Base-by-base conservation (phyloP, 2,329 filamentous ascomycete species). In the Cytospora piceae region DNA sequence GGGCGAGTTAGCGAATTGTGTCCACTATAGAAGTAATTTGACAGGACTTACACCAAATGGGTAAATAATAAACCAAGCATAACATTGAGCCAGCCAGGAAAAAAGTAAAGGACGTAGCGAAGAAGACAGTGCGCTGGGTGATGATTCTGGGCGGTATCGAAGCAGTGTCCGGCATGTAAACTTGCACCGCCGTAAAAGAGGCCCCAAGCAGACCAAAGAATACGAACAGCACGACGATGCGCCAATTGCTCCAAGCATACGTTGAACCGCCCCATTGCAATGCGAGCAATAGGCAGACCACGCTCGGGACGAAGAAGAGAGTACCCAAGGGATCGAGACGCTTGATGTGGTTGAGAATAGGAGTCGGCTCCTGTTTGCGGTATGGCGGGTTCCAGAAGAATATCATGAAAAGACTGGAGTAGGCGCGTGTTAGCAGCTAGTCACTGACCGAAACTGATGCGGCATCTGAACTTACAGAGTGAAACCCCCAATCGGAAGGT, bases 231-330 rank as follows among this genome's bases (percentile, higher is more conserved):
- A 82, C 70, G 58, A 87, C 81, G 62, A 87, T 81, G 53, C 82
- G 80, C 76, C 81, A 82, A 68, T 77, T 79, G 49, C 73, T 76
- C 86, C 85, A 88, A 0, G 77, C 68, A 69, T 86, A 84, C 2
- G 74, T 79, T 2, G 80, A 79, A 4, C 86, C 86, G 60, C 85
- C 86, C 87, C 86, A 90, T 71, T 90, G 84, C 39, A 90, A 77
- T 1, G 87, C 87, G 6, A 90, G 77, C 3, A 90, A 75, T 46
- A 90, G 82, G 68, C 81, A 86, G 17, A 88, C 79, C 49, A 88
- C 80, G 37, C 81, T 81, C 0, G 87, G 86, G 20, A 90, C 74
- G 68, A 90, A 85, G 73, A 88, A 81, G 17, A 84, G 71, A 9
- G 85, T 87, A 31, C 87, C 87, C 1, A 88, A 72, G 0, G 85